Base-by-base conservation (phyloP, 2,329 filamentous ascomycete genomes). In the Capronia americana region DNA sequence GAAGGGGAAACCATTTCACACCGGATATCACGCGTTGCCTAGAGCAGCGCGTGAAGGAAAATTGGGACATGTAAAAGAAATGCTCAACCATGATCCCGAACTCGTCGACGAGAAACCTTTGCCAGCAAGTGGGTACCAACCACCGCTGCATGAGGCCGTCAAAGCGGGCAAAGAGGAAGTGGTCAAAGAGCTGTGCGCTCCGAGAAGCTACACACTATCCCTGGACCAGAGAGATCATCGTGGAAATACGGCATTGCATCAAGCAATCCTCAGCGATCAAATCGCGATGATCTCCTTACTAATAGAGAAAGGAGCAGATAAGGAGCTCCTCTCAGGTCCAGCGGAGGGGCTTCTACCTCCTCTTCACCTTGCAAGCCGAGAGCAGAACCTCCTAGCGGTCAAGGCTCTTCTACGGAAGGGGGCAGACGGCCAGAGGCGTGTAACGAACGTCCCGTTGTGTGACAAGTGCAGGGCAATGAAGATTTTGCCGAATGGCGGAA, bases 81-180 rank as follows among this genome's bases (percentile, higher is more conserved):
- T 55, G 1, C 24, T 55, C 51, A 32, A 14, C 1, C 10, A 28
- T 17, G 23, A 55, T n/a, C 3, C 26, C 4, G 23, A 55, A 30
- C 51, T 55, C 51, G 23, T 55, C 26, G 14, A 5, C 7, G 26
- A 26, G 51, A 55, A 12, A 30, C 51, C 51, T 2, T 30, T 26
- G 4, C 7, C 23, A 26, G 10, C 23, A 24, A 55, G 24, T 41
- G 8, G 4, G 5, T 58, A 30, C 32, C 8, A 41, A 44, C 55
- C 28, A 24, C 8, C 55, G 1, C 32, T 58, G 12, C 55, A 58
- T 23, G 55, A 58, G n/a, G 55, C 55, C 24, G 55, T 58, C 55
- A 58, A 11, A 41, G 30, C 28, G 3, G 26, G 26, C n/a, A 38
- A 57, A 38, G n/a, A 11, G 23, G 4, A 57, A 57, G 55, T 57